These are phyloP conservation scores for Monilinia polystroma DNA, from an alignment of 2,329 filamentous ascomycete genomes.

Conservation along the genomic window DNA sequence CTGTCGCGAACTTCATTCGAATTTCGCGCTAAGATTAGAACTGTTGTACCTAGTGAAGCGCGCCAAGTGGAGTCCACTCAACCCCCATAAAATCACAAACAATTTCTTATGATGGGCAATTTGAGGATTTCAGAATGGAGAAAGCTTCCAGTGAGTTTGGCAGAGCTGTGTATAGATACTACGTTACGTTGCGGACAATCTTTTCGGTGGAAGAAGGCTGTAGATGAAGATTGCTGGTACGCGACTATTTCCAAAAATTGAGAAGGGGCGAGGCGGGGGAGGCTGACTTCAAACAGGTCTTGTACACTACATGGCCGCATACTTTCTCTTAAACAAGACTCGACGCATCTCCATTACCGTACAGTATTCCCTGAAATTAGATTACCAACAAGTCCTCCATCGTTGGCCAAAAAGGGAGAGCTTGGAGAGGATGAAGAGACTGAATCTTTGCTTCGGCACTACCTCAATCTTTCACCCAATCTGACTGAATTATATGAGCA, in stretches of 20 bases:
- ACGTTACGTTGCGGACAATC: constrained; percentile 94
- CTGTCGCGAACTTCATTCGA: constrained; percentile 25
- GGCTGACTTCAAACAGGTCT: constrained; percentile 52
- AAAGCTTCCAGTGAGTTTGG: constrained; percentile 76
- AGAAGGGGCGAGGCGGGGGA: constrained; percentile 25
- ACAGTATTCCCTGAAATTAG: constrained; percentile 56
- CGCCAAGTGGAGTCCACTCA: constrained; percentile 17
- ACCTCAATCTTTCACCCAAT: constrained; percentile 83
- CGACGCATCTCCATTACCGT: constrained; percentile 74
- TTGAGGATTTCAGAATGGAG: constrained; percentile 72
- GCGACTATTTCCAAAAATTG: constrained; percentile 18
- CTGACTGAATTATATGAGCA: constrained; percentile 74
- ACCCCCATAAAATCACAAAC: constrained; percentile 17
- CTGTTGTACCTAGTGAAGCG: constrained; percentile 18
- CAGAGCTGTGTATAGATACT: constrained; percentile 91
- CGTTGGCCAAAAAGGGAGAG: constrained; percentile 42
- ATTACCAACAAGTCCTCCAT: constrained; percentile 41
- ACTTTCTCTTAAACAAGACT: constrained; percentile 80
- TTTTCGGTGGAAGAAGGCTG: constrained; percentile 88
- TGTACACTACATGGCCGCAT: constrained; percentile 85
- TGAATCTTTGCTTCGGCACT: constrained; percentile 71
- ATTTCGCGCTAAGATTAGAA: constrained; percentile 24
- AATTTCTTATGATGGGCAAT: constrained; percentile 32
- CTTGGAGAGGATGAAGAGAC: constrained; percentile 63
- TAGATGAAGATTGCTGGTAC: constrained; percentile 81